Evolutionary conservation across 2,329 filamentous ascomycete genomes (phyloP).

Genomic region (Coleophoma eucalyptorum): DNA sequence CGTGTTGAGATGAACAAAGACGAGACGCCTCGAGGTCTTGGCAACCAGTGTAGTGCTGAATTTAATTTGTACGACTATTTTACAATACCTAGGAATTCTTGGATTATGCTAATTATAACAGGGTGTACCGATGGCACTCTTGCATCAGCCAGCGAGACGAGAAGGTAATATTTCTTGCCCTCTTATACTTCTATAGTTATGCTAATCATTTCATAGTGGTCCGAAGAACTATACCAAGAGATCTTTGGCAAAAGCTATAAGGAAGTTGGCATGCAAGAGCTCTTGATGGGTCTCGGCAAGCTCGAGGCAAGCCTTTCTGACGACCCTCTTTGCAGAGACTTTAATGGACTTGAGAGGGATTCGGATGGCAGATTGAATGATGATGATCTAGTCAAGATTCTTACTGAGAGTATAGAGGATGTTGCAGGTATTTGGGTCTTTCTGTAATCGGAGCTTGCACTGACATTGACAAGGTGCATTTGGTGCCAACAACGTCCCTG

Average conservation of each 20-base stretch:
- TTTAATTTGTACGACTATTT: slow-evolving; percentile 63
- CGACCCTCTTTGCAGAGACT: slow-evolving; percentile 67
- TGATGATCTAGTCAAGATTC: slow-evolving; percentile 69
- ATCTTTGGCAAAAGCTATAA: slow-evolving; percentile 51
- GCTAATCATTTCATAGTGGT: slow-evolving; percentile 45
- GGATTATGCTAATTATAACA: slow-evolving; percentile 1
- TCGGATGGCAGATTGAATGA: slow-evolving; percentile 68
- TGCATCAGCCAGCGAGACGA: slow-evolving; percentile 74
- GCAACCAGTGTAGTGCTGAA: slow-evolving; percentile 81
- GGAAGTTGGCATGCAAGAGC: slow-evolving; percentile 55
- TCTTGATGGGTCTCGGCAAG: slow-evolving; percentile 58
- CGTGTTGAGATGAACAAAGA: slow-evolving; percentile 59
- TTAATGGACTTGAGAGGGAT: slow-evolving; percentile 62
- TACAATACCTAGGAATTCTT: neutral
- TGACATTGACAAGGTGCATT: slow-evolving; percentile 40
- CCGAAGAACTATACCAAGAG: slow-evolving; percentile 62
- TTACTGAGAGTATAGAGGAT: slow-evolving; percentile 68
- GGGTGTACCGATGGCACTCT: slow-evolving; percentile 79
- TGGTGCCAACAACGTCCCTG: slow-evolving; percentile 70
- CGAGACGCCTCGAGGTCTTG: slow-evolving; percentile 63
- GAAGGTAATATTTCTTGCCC: slow-evolving; percentile 27
- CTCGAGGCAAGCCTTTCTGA: slow-evolving; percentile 57
- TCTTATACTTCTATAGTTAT: too few species aligned
- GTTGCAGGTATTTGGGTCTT: slow-evolving; percentile 42
- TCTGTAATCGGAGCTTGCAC: too few species aligned